Conservation (phyloP, 2,329 filamentous ascomycete genomes). For the Pseudogymnoascus sp. region DNA sequence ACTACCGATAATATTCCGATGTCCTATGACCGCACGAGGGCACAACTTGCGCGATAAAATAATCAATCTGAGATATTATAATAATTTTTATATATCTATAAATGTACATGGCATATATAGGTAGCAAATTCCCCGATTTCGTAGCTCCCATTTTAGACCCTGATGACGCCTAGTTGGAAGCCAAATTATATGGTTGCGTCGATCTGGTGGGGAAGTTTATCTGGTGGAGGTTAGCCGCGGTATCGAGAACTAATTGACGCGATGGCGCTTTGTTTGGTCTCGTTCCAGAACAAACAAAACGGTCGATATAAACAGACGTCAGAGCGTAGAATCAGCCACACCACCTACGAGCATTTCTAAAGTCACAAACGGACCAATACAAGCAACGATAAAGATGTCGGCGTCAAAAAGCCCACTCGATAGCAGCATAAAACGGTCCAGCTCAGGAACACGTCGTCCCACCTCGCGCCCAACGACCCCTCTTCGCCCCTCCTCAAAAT, state of each 20-base stretch:
- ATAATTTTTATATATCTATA: background rate
- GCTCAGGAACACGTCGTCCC: slow-evolving; percentile 23
- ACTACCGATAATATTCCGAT: background rate
- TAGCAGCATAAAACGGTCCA: slow-evolving; percentile 24
- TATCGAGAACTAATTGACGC: slow-evolving; percentile 2
- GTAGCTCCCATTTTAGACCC: background rate
- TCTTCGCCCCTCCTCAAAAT: slow-evolving; percentile 80
- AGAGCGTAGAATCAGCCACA: background rate
- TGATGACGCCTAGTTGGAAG: background rate
- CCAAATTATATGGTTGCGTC: background rate
- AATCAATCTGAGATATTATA: background rate
- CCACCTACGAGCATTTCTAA: background rate
- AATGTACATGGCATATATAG: background rate
- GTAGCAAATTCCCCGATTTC: background rate
- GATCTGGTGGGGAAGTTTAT: slow-evolving; percentile 5
- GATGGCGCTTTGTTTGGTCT: slow-evolving; percentile 1
- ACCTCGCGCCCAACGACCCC: slow-evolving; percentile 71
- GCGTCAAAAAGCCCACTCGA: slow-evolving; percentile 26
- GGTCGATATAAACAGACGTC: background rate
- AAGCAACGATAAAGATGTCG: slow-evolving; percentile 12
- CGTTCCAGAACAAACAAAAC: slow-evolving; percentile 6
- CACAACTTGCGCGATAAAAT: background rate
- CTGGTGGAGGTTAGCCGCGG: slow-evolving; percentile 3
- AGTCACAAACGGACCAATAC: no score
- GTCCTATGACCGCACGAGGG: background rate